Conservation (phyloP, 371 early-diverging fungal genomes). For the Basidiobolus heterosporus region DNA sequence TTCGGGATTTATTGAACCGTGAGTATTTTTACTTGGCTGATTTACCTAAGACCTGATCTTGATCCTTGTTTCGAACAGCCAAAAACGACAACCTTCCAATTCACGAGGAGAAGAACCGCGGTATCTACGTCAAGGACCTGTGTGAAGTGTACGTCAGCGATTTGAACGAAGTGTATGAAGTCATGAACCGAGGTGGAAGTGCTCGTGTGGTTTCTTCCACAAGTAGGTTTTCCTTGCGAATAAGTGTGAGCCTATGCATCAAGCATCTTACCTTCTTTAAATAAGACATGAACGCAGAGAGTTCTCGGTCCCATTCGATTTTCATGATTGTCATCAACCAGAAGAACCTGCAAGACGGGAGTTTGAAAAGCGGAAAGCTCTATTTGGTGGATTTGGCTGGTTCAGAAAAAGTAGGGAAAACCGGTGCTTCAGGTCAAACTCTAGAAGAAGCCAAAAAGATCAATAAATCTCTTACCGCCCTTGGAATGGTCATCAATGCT, state of each 20-base stretch:
- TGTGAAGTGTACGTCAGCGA: conserved; percentile 84
- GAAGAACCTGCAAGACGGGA: conserved; percentile 81
- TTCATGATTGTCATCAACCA: conserved; percentile 88
- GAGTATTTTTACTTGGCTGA: conserved; percentile 12
- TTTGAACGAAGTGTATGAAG: conserved; percentile 85
- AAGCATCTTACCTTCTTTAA: neutral
- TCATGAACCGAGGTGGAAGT: conserved; percentile 78
- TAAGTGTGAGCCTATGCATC: neutral
- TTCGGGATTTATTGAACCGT: conserved; percentile 90
- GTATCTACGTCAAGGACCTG: conserved; percentile 91
- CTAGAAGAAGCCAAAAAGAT: conserved; percentile 99
- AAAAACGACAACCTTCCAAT: conserved; percentile 76
- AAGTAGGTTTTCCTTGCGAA: conserved; percentile 24
- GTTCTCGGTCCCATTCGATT: conserved; percentile 92
- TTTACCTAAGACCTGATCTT: neutral
- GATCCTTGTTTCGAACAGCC: conserved; percentile 23
- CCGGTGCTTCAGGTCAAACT: conserved; percentile 95
- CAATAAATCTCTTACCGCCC: conserved; percentile 92
- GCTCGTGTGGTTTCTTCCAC: conserved; percentile 85
- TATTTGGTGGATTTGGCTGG: conserved; percentile 98
- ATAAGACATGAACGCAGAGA: conserved; percentile 86
- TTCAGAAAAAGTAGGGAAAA: conserved; percentile 94
- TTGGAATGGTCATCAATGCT: conserved; percentile 98
- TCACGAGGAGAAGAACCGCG: conserved; percentile 85
- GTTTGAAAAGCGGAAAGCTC: conserved; percentile 74